These are phyloP conservation scores for Paecilomyces formosus DNA, from an alignment of 2,329 filamentous ascomycete species.

Conservation along the genomic window DNA sequence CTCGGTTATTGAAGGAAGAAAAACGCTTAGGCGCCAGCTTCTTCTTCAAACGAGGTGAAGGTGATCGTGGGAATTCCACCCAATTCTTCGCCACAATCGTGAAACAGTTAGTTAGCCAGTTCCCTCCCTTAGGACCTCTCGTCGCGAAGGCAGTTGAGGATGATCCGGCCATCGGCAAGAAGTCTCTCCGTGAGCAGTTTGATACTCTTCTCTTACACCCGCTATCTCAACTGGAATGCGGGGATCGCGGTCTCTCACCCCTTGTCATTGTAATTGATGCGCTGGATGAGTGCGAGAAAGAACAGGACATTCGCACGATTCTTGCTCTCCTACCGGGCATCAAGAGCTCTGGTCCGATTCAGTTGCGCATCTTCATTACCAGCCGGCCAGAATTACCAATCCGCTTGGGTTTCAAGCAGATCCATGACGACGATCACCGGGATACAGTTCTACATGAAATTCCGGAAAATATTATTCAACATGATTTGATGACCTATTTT, in stretches of 20 bases:
- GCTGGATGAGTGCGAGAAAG: constrained; percentile 19
- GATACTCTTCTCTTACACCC: constrained; percentile 15
- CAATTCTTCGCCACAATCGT: constrained; percentile 29
- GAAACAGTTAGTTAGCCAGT: constrained; percentile 16
- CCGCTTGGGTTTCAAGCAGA: constrained; percentile 11
- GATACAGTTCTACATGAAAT: neutral
- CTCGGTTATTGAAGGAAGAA: constrained; percentile 9
- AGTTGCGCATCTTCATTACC: constrained; percentile 17
- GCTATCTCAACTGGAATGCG: constrained; percentile 1
- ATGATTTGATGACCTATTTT: neutral
- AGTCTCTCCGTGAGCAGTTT: constrained; percentile 18
- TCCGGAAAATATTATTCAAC: neutral
- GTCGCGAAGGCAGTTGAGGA: constrained; percentile 10
- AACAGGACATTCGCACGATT: constrained; percentile 13
- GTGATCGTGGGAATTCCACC: constrained; percentile 24
- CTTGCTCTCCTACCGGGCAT: constrained; percentile 13
- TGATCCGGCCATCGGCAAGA: constrained; percentile 12
- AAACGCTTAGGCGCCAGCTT: constrained; percentile 30
- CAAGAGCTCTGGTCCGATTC: constrained; percentile 4
- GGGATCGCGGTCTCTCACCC: neutral
- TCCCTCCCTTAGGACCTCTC: constrained; percentile 16
- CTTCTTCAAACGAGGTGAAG: constrained; percentile 38
- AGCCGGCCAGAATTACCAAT: constrained; percentile 21
- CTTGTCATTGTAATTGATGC: constrained; percentile 17
- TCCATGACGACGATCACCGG: neutral